A percentile compares a stretch with the other conserved stretches of the same genome.
These are phyloP conservation scores for Allium cepa DNA, from an alignment of 106 monocot genomes.

Conservation along the genomic window DNA sequence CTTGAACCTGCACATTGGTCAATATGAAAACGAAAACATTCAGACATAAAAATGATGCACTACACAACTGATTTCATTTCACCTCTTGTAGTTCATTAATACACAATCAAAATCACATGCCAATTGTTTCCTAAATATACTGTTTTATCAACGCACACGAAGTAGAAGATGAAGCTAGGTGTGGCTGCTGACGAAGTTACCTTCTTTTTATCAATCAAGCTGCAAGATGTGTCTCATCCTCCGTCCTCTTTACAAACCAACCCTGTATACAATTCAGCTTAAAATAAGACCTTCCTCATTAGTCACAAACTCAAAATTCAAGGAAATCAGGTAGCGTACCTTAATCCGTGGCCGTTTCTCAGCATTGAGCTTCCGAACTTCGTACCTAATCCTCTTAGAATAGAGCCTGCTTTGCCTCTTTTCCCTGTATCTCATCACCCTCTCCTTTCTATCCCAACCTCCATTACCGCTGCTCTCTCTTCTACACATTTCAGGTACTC, in stretches of 20 bases:
- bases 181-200: not conserved
- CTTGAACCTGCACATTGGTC: too few species aligned
- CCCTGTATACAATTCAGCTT: slow-evolving; percentile 1
- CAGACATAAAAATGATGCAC: too few species aligned
- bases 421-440: slow-evolving; percentile 42
- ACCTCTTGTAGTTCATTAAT: not conserved
- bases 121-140: not conserved
- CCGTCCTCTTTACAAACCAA: slow-evolving; percentile 5
- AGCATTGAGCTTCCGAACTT: slow-evolving; percentile 54
- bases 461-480: not conserved
- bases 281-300: slow-evolving; percentile 5
- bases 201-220: slow-evolving; percentile 1
- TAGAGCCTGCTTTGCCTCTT: slow-evolving; percentile 37
- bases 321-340: slow-evolving; percentile 9
- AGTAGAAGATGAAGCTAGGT: not conserved
- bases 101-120: not conserved
- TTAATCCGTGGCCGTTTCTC: slow-evolving; percentile 48
- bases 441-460: slow-evolving; percentile 14
- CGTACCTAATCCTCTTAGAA: slow-evolving; percentile 38
- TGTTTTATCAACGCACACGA: slow-evolving; percentile 1
- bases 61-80: not conserved
- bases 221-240: not conserved
- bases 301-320: not conserved
- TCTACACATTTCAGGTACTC: slow-evolving; percentile 20
- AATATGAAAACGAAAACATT: too few species aligned